These are phyloP conservation scores for Iberis amara DNA, from an alignment of 441 rosid species.

Conservation along the genomic window DNA sequence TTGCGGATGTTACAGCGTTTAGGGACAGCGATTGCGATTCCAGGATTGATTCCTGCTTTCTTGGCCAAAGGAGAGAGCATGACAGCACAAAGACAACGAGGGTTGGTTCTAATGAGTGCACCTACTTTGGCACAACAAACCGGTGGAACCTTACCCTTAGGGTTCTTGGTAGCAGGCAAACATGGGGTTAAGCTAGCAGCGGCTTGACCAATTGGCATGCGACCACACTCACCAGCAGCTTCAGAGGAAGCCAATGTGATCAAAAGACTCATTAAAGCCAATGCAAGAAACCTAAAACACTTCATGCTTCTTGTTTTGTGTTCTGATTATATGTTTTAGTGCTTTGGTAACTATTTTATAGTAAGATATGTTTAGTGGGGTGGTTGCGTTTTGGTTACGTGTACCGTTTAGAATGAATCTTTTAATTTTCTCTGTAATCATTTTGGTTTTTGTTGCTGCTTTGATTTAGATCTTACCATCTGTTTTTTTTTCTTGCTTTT, in stretches of 20 bases:
- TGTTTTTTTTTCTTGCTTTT: conserved; percentile 9
- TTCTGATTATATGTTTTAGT: conserved; percentile 2
- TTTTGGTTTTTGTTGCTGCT: conserved; percentile 18
- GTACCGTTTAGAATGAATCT: conserved; percentile 2
- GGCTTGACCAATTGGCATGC: conserved; percentile 52
- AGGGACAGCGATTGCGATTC: conserved; percentile 64
- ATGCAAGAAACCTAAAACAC: conserved; percentile 23
- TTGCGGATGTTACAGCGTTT: conserved; percentile 75
- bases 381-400: conserved; percentile 30
- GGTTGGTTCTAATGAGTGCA: conserved; percentile 52
- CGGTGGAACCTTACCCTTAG: conserved; percentile 44
- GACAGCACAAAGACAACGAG: conserved; percentile 73
- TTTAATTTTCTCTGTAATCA: conserved; percentile 18
- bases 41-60: conserved; percentile 69
- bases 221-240: conserved; percentile 67
- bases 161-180: conserved; percentile 51
- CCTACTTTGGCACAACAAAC: conserved; percentile 65
- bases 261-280: conserved; percentile 31
- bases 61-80: conserved; percentile 72
- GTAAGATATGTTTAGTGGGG: conserved; percentile 26
- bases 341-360: conserved; percentile 25
- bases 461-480: conserved; percentile 31
- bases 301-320: conserved; percentile 25
- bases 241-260: conserved; percentile 27
- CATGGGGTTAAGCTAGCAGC: conserved; percentile 76